A percentile compares a stretch with the other conserved stretches of the same genome.
Conservation (phyloP, 1,284 basidiomycete genomes). For the Neotropicomus parvogracilis region DNA sequence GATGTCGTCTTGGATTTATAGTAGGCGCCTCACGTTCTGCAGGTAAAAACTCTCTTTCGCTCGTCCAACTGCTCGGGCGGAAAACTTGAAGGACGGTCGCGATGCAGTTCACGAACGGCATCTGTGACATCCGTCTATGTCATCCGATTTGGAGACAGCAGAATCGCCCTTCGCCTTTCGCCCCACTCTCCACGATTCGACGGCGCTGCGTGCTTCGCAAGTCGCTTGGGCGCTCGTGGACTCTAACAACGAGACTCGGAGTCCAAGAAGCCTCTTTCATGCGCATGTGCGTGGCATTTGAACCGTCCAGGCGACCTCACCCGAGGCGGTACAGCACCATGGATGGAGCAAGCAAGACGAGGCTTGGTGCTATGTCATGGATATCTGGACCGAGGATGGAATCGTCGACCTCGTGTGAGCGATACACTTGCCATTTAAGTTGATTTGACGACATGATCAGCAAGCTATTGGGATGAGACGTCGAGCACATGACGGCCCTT, state of each 20-base stretch:
- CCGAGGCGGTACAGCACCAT: not conserved
- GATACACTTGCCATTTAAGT: not conserved
- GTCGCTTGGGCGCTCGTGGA: not conserved
- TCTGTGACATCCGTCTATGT: no score
- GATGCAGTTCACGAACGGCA: no score
- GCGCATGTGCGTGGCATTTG: no score
- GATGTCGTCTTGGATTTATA: no score
- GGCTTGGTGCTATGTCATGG: not conserved
- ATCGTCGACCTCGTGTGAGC: not conserved
- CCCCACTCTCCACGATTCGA: accelerated
- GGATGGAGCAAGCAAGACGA: not conserved
- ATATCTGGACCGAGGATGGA: not conserved
- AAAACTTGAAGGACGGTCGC: no score
- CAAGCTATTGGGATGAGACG: not conserved
- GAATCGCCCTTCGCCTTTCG: not conserved
- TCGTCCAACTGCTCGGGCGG: no score
- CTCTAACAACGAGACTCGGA: not conserved
- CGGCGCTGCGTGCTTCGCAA: not conserved
- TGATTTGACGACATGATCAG: not conserved
- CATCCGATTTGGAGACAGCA: no score
- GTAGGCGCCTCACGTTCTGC: no score
- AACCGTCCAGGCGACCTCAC: not conserved
- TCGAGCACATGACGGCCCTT: not conserved
- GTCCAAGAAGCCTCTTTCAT: not conserved
- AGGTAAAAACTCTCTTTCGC: no score